Base-by-base conservation (phyloP, 1,284 basidiomycete species). In the Anthracocystis walkeri region DNA sequence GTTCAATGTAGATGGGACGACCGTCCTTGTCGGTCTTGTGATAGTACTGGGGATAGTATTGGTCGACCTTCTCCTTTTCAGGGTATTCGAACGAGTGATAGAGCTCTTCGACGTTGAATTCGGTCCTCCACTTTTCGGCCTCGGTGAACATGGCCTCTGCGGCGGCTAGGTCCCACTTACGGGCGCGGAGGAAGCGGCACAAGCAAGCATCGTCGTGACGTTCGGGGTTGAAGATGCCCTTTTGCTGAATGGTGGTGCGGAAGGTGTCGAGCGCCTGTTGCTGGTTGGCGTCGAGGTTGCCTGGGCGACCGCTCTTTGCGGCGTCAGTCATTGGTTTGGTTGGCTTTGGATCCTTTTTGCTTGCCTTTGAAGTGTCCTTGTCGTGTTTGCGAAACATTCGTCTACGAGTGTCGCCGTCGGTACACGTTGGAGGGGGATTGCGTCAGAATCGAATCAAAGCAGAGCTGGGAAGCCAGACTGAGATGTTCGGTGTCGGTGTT, bases 1-100 rank as follows among this genome's bases (percentile, higher is more conserved):
- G 92, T 85, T 98, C 95, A 82, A 99, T 91, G 89, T 98, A 99
- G 78, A 99, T 87, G 2, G 97, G 97, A 65, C 95, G 92, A 21
- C 97, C 96, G 72, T 97, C 95, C 92, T 92, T 94, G 89, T 99
- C 96, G 76, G 89, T 92, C 88, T 95, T 96, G 88, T 97, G 96
- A 86, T 98, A 87, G 87, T 90, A 98, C 84, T 97, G 93, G 1
- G 96, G 95, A 85, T 97, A 98, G 84, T 93, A 93, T 87, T 94
- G 91, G 88, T 94, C 90, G 14, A 98, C 94, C 79, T 90, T 88
- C 48, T 87, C 87, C 84, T 91, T 92, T 87, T 98, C 96, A 69
- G 89, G 90, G 86, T 95, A 98, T 73, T 93, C 90, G 86, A 97
- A 98, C 82, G 90, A 91, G 78, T 91, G 88, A 78, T 91, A 89